Percentiles rank a stretch among this genome's conserved stretches.
Evolutionary conservation across 108 stramenopile genomes (phyloP).

Genomic region (Mediolabrus comicus): DNA sequence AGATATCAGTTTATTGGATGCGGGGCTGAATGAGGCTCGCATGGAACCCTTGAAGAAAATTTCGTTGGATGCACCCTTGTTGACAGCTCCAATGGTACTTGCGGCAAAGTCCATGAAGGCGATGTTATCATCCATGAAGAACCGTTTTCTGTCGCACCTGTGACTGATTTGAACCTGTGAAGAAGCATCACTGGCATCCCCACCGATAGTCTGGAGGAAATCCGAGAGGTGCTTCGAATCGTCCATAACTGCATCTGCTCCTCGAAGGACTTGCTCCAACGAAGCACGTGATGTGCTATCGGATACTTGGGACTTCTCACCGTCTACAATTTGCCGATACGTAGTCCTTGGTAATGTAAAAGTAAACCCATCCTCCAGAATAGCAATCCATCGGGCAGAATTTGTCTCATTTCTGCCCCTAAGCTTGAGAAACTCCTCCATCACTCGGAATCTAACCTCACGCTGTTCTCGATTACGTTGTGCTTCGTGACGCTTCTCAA

Average conservation of each 20-base stretch:
- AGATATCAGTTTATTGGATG: constrained; percentile 83
- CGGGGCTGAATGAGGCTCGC: constrained; percentile 70
- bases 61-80: constrained; percentile 48
- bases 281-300: neutral
- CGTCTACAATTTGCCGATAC: constrained; percentile 61
- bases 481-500: constrained; percentile 62
- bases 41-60: constrained; percentile 62
- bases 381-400: constrained; percentile 76
- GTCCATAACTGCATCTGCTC: constrained; percentile 64
- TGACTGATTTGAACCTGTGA: constrained; percentile 48
- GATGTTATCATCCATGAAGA: constrained; percentile 79
- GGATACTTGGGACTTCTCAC: constrained; percentile 2
- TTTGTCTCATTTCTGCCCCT: constrained; percentile 72
- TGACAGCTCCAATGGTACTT: constrained; percentile 45
- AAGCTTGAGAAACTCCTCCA: constrained; percentile 84
- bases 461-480: constrained; percentile 76
- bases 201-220: constrained; percentile 60
- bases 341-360: constrained; percentile 68
- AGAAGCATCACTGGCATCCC: neutral
- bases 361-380: constrained; percentile 77
- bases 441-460: constrained; percentile 82
- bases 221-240: constrained; percentile 55
- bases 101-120: constrained; percentile 74
- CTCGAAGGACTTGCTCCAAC: constrained; percentile 62
- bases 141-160: constrained; percentile 69